Evolutionary conservation across 257 asterid species (phyloP).

Genomic region (Nicotiana paniculata): DNA sequence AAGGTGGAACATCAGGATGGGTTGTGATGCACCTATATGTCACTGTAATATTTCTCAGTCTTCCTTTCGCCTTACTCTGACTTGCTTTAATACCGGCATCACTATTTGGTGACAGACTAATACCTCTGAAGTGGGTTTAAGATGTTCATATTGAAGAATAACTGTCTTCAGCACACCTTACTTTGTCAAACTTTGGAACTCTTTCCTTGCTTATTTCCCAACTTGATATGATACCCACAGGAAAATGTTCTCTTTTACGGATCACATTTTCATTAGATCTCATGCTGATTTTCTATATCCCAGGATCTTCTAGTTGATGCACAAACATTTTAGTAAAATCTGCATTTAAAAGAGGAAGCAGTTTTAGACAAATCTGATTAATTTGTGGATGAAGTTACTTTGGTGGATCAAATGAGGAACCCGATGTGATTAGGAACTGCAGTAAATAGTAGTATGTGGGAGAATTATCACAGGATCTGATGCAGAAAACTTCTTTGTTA

Average conservation of each 20-base stretch:
- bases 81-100: neutral
- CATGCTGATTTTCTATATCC: neutral
- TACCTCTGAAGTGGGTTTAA: neutral
- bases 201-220: neutral
- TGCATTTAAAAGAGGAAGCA: neutral
- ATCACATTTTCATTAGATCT: neutral
- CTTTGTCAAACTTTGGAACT: neutral
- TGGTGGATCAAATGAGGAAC: neutral
- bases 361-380: neutral
- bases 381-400: slow-evolving; percentile 4
- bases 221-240: neutral
- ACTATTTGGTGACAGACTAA: neutral
- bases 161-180: neutral
- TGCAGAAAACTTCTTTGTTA: neutral
- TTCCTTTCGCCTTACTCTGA: neutral
- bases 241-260: neutral
- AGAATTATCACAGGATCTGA: slow-evolving; percentile 6
- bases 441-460: neutral
- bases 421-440: neutral
- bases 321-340: neutral
- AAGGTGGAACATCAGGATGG: neutral
- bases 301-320: neutral
- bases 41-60: neutral
- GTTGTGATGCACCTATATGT: neutral
- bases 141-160: neutral